Evolutionary conservation across 2,329 filamentous ascomycete genomes (phyloP).

Genomic region (Colletotrichum navitas): DNA sequence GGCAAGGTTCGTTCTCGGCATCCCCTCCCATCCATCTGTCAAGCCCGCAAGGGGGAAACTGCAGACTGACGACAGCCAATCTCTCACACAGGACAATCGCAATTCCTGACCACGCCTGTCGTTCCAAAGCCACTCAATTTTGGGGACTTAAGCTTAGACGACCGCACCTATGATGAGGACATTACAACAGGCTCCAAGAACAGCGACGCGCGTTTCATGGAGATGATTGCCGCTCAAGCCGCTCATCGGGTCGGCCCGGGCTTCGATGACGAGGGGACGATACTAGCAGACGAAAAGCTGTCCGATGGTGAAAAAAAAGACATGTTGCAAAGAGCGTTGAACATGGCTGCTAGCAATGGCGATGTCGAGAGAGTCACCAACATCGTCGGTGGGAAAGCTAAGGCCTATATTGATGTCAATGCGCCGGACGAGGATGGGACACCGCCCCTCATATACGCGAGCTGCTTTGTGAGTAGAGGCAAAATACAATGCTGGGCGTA

Average conservation of each 20-base stretch:
- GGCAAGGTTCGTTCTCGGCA: conserved; percentile 77
- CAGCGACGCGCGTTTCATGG: conserved; percentile 89
- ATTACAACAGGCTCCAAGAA: conserved; percentile 71
- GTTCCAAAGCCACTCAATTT: conserved; percentile 88
- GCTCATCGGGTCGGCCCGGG: conserved; percentile 80
- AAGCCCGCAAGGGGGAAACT: conserved; percentile 1
- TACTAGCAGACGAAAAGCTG: conserved; percentile 80
- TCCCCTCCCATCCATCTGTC: conserved; percentile 8
- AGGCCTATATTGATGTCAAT: conserved; percentile 84
- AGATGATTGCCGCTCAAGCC: conserved; percentile 96
- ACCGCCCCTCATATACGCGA: conserved; percentile 95
- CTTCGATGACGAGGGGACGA: conserved; percentile 83
- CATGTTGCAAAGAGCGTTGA: conserved; percentile 86
- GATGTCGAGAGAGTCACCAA: conserved; percentile 85
- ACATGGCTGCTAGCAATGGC: conserved; percentile 97
- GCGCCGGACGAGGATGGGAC: conserved; percentile 94
- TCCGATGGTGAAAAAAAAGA: conserved; percentile 82
- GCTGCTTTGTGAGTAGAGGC: conserved; percentile 82
- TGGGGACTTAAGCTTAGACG: conserved; percentile 83
- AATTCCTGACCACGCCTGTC: conserved; percentile 90
- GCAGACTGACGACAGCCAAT: conserved; percentile 28
- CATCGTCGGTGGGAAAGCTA: conserved; percentile 80
- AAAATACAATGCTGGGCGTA: neutral
- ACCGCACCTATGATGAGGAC: conserved; percentile 77
- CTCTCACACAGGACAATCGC: conserved; percentile 84